Evolutionary conservation across 495 filamentous ascomycete genomes (phyloP), one percentile per base, ranked within the genome.

Genomic region (Neurospora pannonica): DNA sequence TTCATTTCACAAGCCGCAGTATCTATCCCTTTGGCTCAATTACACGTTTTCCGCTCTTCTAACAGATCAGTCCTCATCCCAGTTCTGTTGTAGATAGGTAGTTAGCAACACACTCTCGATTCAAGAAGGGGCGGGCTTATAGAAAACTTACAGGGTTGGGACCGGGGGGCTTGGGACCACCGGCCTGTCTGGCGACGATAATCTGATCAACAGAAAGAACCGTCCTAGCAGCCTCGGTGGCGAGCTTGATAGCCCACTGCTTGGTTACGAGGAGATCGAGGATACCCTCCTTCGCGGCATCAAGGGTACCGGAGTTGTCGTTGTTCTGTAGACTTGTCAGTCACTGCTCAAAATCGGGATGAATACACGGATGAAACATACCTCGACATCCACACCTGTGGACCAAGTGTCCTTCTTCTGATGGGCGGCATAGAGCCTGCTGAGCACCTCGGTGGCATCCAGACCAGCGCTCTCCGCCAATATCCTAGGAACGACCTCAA

Each of bases 171-270:
- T 99, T 99, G 38, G 97, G 97, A 42, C 97, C 97, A 79, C 97
- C 97, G 34, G 97, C 97, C 84, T 98, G 95, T 83, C 95, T 90
- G 71, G 97, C 94, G 70, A 99, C 97, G 80, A 99, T 99, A 78
- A 99, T 98, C 85, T 99, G 97, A 84, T 99, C 97, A 19, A 99
- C 97, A 43, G 94, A 95, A 75, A 99, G 87, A 43, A 99, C 92
- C 60, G 97, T 98, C 73, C 97, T 89, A 70, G 93, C 95, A 69
- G 96, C 91, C 83, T 99, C 97, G 19, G 94, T 98, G 60, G 97
- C 97, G 70, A 99, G 85, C 83, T 95, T 94, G 79, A 99, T 97
- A 3, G 97, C 97, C 94, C 93, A 98, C 78, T 90, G 90, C 89
- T 99, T 99, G 43, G 91, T 88, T 48, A 93, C 88, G 83, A 98